phyloP scores from a whole-genome alignment of 257 asterid genomes.

The Penstemon eatonii region DNA sequence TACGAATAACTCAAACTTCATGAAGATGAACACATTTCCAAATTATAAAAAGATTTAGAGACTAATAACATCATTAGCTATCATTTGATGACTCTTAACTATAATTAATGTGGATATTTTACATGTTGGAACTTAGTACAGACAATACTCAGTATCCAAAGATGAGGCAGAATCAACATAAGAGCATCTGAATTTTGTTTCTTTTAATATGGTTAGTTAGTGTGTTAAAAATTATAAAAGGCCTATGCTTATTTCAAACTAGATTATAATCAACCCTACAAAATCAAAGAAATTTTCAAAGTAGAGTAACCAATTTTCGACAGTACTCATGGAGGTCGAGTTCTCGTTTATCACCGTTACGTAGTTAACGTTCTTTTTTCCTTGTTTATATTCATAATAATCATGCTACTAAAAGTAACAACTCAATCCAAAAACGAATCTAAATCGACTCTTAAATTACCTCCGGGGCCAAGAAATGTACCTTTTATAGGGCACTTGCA shows the following conservation, averaged over 20 bases:
- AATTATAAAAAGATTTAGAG: no score
- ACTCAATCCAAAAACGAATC: background rate
- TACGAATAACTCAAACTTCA: no score
- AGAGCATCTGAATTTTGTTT: background rate
- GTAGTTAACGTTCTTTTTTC: background rate
- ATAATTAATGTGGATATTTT: no score
- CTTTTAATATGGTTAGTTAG: background rate
- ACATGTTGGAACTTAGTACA: background rate
- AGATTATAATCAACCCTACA: background rate
- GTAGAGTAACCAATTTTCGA: no score
- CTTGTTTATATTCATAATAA: background rate
- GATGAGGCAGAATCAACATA: background rate
- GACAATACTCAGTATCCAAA: background rate
- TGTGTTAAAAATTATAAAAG: background rate
- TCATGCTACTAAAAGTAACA: slow-evolving; percentile 14
- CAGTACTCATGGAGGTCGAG: background rate
- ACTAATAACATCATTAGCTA: no score
- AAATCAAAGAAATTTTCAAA: background rate
- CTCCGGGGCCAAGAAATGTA: slow-evolving; percentile 36
- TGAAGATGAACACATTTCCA: no score
- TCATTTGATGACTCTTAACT: no score
- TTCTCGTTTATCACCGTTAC: background rate
- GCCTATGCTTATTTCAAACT: background rate
- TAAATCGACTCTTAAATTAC: background rate
- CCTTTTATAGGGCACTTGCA: slow-evolving; percentile 35